Evolutionary conservation across 2,329 filamentous ascomycete species (phyloP).

Genomic region (Microcyclosporella mali): DNA sequence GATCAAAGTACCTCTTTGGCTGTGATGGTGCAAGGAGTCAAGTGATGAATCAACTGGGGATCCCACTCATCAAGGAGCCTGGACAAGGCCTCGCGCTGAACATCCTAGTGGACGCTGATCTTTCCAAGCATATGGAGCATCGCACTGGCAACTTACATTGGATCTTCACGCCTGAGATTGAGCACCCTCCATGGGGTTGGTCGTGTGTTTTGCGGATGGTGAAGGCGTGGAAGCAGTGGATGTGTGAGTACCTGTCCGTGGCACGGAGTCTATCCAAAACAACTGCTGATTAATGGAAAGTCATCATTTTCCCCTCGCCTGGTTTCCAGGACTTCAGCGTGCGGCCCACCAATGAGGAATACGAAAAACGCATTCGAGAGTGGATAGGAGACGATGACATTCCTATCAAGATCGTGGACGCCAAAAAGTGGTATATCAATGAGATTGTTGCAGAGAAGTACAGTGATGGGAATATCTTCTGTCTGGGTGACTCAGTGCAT

Average conservation of each 20-base stretch:
- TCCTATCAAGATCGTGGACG: slow-evolving; percentile 46
- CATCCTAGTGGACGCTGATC: slow-evolving; percentile 46
- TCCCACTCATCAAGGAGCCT: slow-evolving; percentile 40
- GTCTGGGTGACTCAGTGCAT: slow-evolving; percentile 53
- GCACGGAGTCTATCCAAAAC: too few relatives aligned
- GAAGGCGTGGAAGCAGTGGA: slow-evolving; percentile 58
- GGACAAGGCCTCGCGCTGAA: slow-evolving; percentile 48
- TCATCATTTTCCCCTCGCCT: slow-evolving; percentile 41
- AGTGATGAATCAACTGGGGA: slow-evolving; percentile 41
- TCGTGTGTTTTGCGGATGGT: slow-evolving; percentile 52
- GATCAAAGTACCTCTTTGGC: slow-evolving; percentile 54
- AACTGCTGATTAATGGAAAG: too few relatives aligned
- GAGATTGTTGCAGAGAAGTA: slow-evolving; percentile 56
- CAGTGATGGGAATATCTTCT: slow-evolving; percentile 46
- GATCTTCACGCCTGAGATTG: slow-evolving; percentile 48
- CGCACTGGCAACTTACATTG: slow-evolving; percentile 57
- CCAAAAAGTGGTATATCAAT: slow-evolving; percentile 56
- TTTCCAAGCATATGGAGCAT: slow-evolving; percentile 44
- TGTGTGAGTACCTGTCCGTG: slow-evolving; percentile 14
- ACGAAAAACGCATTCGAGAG: slow-evolving; percentile 40
- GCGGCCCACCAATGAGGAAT: slow-evolving; percentile 44
- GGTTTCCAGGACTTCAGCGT: slow-evolving; percentile 33
- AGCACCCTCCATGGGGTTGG: slow-evolving; percentile 49
- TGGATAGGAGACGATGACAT: slow-evolving; percentile 52
- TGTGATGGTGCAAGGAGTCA: slow-evolving; percentile 49